phyloP scores from a whole-genome alignment of 2,329 filamentous ascomycete species.

The Leptosphaerulina australis region DNA sequence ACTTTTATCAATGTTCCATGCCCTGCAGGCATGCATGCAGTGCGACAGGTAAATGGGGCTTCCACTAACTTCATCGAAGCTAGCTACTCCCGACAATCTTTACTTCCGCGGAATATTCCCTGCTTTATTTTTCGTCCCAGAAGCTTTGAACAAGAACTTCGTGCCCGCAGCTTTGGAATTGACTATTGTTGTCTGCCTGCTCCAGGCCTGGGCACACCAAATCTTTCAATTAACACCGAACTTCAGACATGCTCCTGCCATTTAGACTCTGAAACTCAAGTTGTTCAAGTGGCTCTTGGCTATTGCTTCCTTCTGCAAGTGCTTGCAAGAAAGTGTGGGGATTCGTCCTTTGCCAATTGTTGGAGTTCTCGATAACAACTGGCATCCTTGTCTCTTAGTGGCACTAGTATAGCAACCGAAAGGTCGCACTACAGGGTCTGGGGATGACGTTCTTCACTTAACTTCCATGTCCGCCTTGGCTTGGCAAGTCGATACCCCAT shows the following conservation, averaged over 20 bases:
- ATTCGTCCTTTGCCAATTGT: slow-evolving; percentile 6
- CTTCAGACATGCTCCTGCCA: neutral
- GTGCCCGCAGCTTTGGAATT: slow-evolving; percentile 2
- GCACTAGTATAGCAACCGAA: slow-evolving; percentile 3
- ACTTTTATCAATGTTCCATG: slow-evolving; percentile 11
- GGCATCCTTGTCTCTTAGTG: slow-evolving; percentile 10
- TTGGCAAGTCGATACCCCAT: slow-evolving; percentile 7
- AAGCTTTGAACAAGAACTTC: slow-evolving; percentile 12
- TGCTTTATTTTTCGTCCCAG: slow-evolving; percentile 14
- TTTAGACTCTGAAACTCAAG: neutral
- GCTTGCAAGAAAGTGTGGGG: slow-evolving; percentile 3
- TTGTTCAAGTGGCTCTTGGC: slow-evolving; percentile 10
- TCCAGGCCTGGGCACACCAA: slow-evolving; percentile 2
- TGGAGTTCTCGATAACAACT: slow-evolving; percentile 7
- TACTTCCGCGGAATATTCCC: slow-evolving; percentile 2
- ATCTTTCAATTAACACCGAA: slow-evolving; percentile 3
- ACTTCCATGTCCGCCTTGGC: slow-evolving; percentile 21
- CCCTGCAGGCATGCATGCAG: slow-evolving; percentile 15
- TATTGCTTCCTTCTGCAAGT: slow-evolving; percentile 8
- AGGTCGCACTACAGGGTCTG: slow-evolving; percentile 15
- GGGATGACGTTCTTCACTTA: slow-evolving; percentile 12
- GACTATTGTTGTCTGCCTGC: neutral
- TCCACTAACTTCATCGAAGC: neutral
- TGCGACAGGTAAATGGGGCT: slow-evolving; percentile 13
- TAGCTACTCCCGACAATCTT: slow-evolving; percentile 18